Conservation (phyloP, 805 yeast genomes). For the Wickerhamiella australiensis region DNA sequence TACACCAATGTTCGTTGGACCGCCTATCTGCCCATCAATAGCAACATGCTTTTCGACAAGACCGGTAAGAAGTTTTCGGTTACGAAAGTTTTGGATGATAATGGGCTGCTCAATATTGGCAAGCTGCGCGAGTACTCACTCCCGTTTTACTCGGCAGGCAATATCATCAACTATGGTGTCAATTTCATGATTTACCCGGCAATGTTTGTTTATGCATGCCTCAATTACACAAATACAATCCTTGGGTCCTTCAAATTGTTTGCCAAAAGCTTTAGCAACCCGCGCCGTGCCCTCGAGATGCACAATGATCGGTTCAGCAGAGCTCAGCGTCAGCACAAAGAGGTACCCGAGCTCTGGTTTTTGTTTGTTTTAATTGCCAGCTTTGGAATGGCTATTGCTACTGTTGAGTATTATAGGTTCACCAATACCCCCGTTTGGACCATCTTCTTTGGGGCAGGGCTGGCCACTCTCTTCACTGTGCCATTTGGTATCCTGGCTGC, state of each 20-base stretch:
- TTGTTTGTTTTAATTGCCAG: constrained; percentile 34
- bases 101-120: constrained; percentile 34
- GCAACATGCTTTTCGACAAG: constrained; percentile 33
- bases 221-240: constrained; percentile 31
- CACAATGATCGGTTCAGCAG: constrained; percentile 43
- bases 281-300: constrained; percentile 25
- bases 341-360: constrained; percentile 70
- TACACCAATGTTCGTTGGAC: constrained; percentile 42
- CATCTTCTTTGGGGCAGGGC: constrained; percentile 40
- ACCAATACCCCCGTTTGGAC: constrained; percentile 50
- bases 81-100: constrained; percentile 36
- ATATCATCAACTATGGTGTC: constrained; percentile 45
- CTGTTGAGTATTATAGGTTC: constrained; percentile 29
- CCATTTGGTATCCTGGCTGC: constrained; percentile 41
- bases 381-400: constrained; percentile 35
- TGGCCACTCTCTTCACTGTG: constrained; percentile 40
- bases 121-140: constrained; percentile 48
- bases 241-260: constrained; percentile 12
- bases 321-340: constrained; percentile 47
- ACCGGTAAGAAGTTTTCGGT: constrained; percentile 36
- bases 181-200: constrained; percentile 46
- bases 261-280: constrained; percentile 1
- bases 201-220: constrained; percentile 38
- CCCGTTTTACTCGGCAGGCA: constrained; percentile 53
- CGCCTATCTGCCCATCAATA: constrained; percentile 41